phyloP scores from a whole-genome alignment of 495 filamentous ascomycete genomes.

The Extremus antarcticus region DNA sequence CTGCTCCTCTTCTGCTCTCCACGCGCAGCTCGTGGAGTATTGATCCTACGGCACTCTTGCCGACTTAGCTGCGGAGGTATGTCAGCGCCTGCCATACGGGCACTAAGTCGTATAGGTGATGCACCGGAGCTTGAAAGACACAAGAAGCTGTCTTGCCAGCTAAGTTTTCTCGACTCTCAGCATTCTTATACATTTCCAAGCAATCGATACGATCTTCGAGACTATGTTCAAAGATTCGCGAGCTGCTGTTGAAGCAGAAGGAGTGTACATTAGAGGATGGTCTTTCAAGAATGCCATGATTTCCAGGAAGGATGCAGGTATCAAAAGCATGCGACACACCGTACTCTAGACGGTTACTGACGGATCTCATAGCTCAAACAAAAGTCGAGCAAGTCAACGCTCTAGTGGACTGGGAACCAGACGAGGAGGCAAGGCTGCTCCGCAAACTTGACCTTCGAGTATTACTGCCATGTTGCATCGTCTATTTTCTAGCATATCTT shows the following conservation, averaged over 20 bases:
- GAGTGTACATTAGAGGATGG: constrained; percentile 14
- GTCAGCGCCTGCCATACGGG: too few species aligned
- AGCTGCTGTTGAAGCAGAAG: constrained; percentile 3
- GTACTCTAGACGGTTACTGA: neutral
- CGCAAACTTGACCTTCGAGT: constrained; percentile 9
- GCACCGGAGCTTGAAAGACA: too few species aligned
- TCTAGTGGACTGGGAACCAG: constrained; percentile 1
- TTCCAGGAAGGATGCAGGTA: neutral
- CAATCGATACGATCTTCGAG: too few species aligned
- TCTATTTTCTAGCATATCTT: constrained; percentile 7
- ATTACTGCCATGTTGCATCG: constrained; percentile 8
- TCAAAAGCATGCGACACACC: neutral
- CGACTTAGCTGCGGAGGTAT: too few species aligned
- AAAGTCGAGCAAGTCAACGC: constrained; percentile 3
- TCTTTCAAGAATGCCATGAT: constrained; percentile 4
- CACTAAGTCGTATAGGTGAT: too few species aligned
- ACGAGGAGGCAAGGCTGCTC: constrained; percentile 1
- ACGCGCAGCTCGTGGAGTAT: too few species aligned
- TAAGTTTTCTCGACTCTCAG: too few species aligned
- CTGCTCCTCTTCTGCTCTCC: too few species aligned
- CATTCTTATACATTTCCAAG: too few species aligned
- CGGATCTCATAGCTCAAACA: neutral
- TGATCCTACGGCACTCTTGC: too few species aligned
- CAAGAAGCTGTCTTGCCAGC: too few species aligned
- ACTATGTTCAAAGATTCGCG: neutral